Evolutionary conservation across 441 rosid species (phyloP).

Genomic region (Populus trichocarpa): DNA sequence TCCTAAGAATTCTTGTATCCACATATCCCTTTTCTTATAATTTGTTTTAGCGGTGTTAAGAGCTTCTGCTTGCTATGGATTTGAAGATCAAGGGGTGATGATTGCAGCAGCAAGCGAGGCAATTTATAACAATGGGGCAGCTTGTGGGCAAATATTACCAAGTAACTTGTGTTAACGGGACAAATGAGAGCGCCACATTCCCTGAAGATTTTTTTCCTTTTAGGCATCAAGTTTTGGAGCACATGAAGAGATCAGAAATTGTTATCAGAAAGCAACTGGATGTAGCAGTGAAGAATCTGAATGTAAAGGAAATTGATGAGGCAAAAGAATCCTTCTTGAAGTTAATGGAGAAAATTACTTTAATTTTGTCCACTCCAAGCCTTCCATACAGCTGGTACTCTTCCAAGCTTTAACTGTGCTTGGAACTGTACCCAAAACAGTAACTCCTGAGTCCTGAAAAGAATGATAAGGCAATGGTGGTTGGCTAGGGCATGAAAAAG

Average conservation of each 20-base stretch:
- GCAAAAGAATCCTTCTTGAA: conserved; percentile 7
- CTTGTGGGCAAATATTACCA: conserved; percentile 4
- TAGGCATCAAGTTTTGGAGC: conserved; percentile 14
- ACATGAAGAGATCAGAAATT: conserved; percentile 17
- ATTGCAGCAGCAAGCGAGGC: conserved; percentile 12
- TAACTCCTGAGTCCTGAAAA: conserved; percentile 79
- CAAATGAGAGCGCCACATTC: not conserved
- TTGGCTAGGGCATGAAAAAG: not conserved
- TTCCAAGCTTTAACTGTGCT: conserved; percentile 84
- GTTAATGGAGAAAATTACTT: conserved; percentile 32
- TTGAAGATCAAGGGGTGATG: conserved; percentile 4
- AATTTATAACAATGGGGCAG: conserved; percentile 3
- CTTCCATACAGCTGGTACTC: conserved; percentile 59
- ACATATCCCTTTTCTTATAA: not conserved
- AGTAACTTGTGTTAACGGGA: not conserved
- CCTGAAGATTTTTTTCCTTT: not conserved
- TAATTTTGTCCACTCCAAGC: conserved; percentile 71
- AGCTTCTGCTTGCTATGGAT: conserved; percentile 13
- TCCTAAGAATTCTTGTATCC: not conserved
- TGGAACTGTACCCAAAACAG: conserved; percentile 74
- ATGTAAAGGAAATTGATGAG: conserved; percentile 15
- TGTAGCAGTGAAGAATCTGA: conserved; percentile 14
- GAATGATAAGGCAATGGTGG: conserved; percentile 2
- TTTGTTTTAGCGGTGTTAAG: not conserved
- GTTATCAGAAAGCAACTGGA: conserved; percentile 12